Conservation (phyloP, 2,329 filamentous ascomycete genomes). For the Sclerotiophoma versabilis region DNA sequence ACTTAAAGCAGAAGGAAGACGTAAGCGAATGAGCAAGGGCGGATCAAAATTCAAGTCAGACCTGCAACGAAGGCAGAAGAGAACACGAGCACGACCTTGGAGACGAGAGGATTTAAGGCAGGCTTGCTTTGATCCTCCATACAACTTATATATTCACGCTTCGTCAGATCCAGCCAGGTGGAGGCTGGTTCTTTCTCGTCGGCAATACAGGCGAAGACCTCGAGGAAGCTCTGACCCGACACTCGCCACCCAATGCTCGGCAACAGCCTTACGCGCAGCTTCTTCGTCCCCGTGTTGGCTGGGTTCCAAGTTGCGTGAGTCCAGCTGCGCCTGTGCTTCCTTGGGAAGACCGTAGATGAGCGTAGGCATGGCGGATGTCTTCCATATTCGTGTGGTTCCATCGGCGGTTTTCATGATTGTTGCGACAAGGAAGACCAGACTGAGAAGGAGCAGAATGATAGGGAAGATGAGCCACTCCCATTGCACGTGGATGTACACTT, state of each 20-base stretch:
- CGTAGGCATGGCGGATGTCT: slow-evolving; percentile 39
- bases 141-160: no score
- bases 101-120: no score
- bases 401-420: slow-evolving; percentile 32
- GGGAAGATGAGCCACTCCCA: slow-evolving; percentile 42
- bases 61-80: no score
- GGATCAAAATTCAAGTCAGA: no score
- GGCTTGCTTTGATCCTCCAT: no score
- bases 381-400: slow-evolving; percentile 31
- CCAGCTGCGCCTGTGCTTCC: slow-evolving; percentile 13
- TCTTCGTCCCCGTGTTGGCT: slow-evolving; percentile 33
- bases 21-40: no score
- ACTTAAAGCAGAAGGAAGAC: no score
- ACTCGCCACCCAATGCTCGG: slow-evolving; percentile 30
- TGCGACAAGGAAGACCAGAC: slow-evolving; percentile 31
- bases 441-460: slow-evolving; percentile 26
- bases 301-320: no score
- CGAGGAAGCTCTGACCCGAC: slow-evolving; percentile 23
- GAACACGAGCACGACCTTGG: no score
- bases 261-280: slow-evolving; percentile 28
- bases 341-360: slow-evolving; percentile 37
- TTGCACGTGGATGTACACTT: slow-evolving; percentile 24
- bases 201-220: no score
- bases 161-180: slow-evolving; percentile 41
- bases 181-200: slow-evolving; percentile 23